Evolutionary conservation across 169 alveolate species (phyloP).

Genomic region (Cryptosporidium felis): DNA sequence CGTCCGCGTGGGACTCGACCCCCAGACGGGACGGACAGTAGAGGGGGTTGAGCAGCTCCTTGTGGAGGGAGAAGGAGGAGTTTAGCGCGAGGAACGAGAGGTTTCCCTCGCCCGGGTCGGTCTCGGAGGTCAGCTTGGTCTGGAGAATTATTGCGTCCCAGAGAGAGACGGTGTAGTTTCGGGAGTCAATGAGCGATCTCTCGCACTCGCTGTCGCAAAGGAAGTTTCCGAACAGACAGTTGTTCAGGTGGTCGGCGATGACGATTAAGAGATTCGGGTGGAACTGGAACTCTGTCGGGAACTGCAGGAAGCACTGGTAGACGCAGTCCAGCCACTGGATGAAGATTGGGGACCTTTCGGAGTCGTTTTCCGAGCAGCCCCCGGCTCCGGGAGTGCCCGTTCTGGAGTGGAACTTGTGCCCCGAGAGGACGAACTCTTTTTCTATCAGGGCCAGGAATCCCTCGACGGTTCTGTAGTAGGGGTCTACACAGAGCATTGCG

Average conservation of each 20-base stretch:
- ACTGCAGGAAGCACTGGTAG: slow-evolving; percentile 78
- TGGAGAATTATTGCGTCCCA: slow-evolving; percentile 34
- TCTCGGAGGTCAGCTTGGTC: no score
- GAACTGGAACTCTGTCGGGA: slow-evolving; percentile 87
- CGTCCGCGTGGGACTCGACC: not conserved
- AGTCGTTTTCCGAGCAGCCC: slow-evolving; percentile 74
- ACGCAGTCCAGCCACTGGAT: slow-evolving; percentile 86
- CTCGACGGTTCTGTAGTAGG: slow-evolving; percentile 84
- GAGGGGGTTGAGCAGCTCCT: slow-evolving; percentile 24
- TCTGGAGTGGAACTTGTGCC: slow-evolving; percentile 87
- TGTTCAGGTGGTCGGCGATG: slow-evolving; percentile 79
- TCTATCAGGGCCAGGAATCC: slow-evolving; percentile 85
- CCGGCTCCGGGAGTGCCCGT: slow-evolving; percentile 79
- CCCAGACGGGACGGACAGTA: not conserved
- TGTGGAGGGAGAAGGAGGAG: not conserved
- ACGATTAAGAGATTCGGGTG: slow-evolving; percentile 77
- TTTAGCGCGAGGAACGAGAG: not conserved
- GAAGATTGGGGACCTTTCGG: slow-evolving; percentile 86
- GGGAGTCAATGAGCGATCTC: not conserved
- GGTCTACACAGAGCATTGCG: slow-evolving; percentile 83
- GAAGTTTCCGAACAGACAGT: slow-evolving; percentile 85
- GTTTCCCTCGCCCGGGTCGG: not conserved
- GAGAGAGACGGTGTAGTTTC: slow-evolving; percentile 14
- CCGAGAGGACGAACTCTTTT: slow-evolving; percentile 86
- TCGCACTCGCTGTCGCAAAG: slow-evolving; percentile 77